Evolutionary conservation across 2,329 filamentous ascomycete genomes (phyloP).

Genomic region (Aspergillus sp.): DNA sequence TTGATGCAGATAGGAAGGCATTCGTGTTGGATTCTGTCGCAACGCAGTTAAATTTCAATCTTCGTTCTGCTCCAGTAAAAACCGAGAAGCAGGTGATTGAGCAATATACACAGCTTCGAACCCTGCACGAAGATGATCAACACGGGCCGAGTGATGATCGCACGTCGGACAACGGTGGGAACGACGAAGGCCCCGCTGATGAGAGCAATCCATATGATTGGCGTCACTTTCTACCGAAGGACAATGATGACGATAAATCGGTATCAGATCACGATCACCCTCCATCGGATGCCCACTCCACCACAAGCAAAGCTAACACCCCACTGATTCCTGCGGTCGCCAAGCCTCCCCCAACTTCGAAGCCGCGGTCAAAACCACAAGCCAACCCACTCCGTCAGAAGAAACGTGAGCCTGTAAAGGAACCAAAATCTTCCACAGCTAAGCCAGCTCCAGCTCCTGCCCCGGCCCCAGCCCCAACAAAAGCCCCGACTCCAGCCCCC

Average conservation of each 20-base stretch:
- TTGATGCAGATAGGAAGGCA: constrained; percentile 67
- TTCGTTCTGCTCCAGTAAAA: constrained; percentile 65
- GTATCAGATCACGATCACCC: constrained; percentile 29
- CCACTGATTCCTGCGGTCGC: constrained; percentile 25
- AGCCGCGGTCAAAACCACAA: constrained; percentile 26
- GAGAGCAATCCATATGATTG: constrained; percentile 46
- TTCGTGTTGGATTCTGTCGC: constrained; percentile 80
- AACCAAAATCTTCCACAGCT: constrained; percentile 4
- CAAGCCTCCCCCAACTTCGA: constrained; percentile 23
- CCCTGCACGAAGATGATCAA: constrained; percentile 34
- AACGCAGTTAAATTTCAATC: constrained; percentile 82
- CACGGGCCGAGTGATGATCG: constrained; percentile 29
- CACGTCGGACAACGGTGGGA: constrained; percentile 26
- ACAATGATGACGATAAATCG: constrained; percentile 20
- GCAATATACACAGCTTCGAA: constrained; percentile 62
- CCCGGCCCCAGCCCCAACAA: constrained; percentile 3
- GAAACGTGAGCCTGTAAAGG: constrained; percentile 18
- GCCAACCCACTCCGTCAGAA: constrained; percentile 29
- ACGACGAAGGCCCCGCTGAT: constrained; percentile 41
- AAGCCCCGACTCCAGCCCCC: constrained; percentile 19
- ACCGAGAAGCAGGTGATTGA: constrained; percentile 61
- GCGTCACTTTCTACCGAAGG: constrained; percentile 44
- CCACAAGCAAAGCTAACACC: constrained; percentile 28
- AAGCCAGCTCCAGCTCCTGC: constrained; percentile 16
- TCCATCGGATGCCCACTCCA: constrained; percentile 31